A percentile compares a stretch with the other conserved stretches of the same genome.
These are phyloP conservation scores for Apiotrichum laibachii DNA, from an alignment of 1,284 basidiomycete genomes.

Conservation along the genomic window DNA sequence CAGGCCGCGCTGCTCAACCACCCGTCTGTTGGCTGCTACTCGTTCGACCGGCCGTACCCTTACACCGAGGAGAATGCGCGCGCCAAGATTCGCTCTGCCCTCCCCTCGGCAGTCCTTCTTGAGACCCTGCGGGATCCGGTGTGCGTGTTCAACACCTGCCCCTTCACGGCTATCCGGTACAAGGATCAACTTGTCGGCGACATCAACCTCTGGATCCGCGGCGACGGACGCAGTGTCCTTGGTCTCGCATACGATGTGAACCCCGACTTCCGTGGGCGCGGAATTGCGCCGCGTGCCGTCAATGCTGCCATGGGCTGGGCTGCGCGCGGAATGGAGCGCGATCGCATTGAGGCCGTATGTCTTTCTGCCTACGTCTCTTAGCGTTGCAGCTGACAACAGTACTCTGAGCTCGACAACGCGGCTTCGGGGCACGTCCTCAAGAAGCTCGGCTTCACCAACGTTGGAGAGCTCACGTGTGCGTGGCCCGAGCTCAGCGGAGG, in stretches of 20 bases:
- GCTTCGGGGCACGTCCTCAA: background rate
- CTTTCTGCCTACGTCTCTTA: background rate
- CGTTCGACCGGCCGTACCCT: constrained; percentile 3
- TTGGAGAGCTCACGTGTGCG: too few relatives aligned
- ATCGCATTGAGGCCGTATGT: too few relatives aligned
- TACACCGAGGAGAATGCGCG: background rate
- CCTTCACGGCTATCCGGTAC: constrained; percentile 2
- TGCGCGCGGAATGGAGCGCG: too few relatives aligned
- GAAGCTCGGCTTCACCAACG: background rate
- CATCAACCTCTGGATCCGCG: background rate
- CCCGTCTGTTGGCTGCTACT: constrained; percentile 1
- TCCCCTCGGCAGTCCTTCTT: background rate
- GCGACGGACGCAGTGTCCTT: background rate
- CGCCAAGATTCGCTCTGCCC: background rate
- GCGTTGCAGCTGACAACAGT: background rate
- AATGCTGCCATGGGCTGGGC: too few relatives aligned
- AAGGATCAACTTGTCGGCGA: background rate
- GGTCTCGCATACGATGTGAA: background rate
- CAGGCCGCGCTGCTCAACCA: constrained; percentile 2
- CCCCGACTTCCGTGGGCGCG: background rate
- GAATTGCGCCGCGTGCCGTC: too few relatives aligned
- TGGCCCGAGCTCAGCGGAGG: constrained; percentile 6
- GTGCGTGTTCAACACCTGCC: background rate
- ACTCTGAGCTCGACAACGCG: background rate
- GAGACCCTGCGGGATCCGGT: background rate